Conservation (phyloP, 768 basidiomycete species). For the Termitomyces bulborhizus region DNA sequence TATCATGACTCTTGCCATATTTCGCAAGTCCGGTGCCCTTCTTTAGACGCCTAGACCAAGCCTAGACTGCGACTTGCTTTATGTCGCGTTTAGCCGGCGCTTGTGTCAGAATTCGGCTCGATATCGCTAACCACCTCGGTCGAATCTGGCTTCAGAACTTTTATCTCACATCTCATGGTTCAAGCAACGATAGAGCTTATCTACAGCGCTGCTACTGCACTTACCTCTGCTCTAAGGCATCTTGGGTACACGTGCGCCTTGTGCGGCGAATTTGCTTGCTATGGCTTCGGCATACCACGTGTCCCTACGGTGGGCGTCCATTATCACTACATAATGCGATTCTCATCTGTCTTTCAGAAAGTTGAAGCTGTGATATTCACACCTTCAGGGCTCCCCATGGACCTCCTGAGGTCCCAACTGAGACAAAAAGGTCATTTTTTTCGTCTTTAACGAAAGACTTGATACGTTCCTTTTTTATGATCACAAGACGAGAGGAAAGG, state of each 20-base stretch:
- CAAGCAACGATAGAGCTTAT: not conserved
- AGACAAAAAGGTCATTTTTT: constrained; percentile 2
- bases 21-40: too few species aligned
- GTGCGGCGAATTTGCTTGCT: constrained; percentile 9
- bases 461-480: constrained; percentile 3
- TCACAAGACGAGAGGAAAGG: not conserved
- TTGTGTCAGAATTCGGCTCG: not conserved
- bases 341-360: not conserved
- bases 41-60: too few species aligned
- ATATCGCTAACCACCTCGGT: not conserved
- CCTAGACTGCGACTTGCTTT: not conserved
- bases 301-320: not conserved
- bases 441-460: not conserved
- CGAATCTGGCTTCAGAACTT: too few species aligned
- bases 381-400: not conserved
- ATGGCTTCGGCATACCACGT: not conserved
- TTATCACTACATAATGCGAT: not conserved
- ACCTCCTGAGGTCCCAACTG: constrained; percentile 2
- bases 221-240: not conserved
- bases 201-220: not conserved
- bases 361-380: constrained; percentile 4
- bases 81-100: too few species aligned
- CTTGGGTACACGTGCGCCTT: constrained; percentile 7
- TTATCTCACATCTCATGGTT: not conserved
- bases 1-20: not conserved